phyloP scores from a whole-genome alignment of 352 stramenopile genomes.

The Phytophthora sp. region DNA sequence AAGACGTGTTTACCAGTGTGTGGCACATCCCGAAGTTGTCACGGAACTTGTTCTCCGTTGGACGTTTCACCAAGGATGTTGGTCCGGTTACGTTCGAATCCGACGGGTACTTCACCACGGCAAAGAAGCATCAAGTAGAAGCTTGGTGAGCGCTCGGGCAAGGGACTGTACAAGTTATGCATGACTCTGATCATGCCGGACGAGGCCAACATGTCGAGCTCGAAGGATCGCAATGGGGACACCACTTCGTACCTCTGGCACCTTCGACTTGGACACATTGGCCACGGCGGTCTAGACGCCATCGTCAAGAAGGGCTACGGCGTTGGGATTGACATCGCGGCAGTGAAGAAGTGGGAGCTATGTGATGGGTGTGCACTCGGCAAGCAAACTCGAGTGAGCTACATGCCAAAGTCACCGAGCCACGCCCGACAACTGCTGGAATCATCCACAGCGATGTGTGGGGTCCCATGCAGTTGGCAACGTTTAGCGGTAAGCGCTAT shows the following conservation, averaged over 20 bases:
- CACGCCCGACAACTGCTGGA: too few relatives aligned
- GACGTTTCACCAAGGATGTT: too few relatives aligned
- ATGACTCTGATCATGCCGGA: background rate
- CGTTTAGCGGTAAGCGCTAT: too few relatives aligned
- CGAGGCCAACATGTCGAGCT: slow-evolving; percentile 1
- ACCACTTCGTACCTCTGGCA: too few relatives aligned
- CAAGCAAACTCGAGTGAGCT: too few relatives aligned
- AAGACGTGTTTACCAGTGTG: slow-evolving; percentile 12
- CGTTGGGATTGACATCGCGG: too few relatives aligned
- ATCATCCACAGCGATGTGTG: too few relatives aligned
- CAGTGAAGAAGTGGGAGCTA: slow-evolving; percentile 2
- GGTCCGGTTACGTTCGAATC: slow-evolving; percentile 5
- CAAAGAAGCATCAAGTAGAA: background rate
- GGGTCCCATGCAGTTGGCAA: too few relatives aligned
- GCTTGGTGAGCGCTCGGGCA: background rate
- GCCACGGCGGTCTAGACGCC: slow-evolving; percentile 12
- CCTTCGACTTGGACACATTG: slow-evolving; percentile 21
- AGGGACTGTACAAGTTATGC: slow-evolving; percentile 1
- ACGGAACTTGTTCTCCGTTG: slow-evolving; percentile 16
- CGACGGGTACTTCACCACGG: background rate
- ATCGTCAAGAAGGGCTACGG: too few relatives aligned
- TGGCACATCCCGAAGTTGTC: slow-evolving; percentile 16
- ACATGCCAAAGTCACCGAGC: too few relatives aligned
- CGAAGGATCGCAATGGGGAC: background rate
- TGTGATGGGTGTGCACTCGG: background rate